Percentiles rank a stretch among this genome's conserved stretches.
phyloP scores from a whole-genome alignment of 2,329 filamentous ascomycete genomes.

The Cercospora zeina region DNA sequence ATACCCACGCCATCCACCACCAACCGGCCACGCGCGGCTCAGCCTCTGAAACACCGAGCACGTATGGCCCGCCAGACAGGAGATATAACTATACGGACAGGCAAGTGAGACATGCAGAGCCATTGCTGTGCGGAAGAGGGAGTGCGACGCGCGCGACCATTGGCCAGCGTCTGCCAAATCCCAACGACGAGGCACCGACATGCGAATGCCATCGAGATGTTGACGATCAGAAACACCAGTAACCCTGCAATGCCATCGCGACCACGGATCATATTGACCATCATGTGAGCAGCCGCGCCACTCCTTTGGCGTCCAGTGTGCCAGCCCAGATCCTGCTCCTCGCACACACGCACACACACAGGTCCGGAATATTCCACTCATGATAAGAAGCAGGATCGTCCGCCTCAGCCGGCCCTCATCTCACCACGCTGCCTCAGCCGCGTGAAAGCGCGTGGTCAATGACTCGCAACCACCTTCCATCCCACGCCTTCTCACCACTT shows the following conservation, averaged over 20 bases:
- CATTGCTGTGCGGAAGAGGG: neutral
- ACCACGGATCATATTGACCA: neutral
- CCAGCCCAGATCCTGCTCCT: neutral
- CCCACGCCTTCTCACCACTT: neutral
- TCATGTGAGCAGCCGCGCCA: constrained; percentile 7
- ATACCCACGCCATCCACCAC: neutral
- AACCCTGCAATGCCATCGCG: neutral
- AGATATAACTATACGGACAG: neutral
- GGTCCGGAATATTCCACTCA: neutral
- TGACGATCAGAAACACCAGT: neutral
- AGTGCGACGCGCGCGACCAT: neutral
- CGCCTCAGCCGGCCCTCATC: neutral
- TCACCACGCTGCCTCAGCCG: neutral
- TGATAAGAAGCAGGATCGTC: neutral
- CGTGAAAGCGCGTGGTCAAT: neutral
- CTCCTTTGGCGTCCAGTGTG: neutral
- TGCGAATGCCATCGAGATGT: constrained; percentile 4
- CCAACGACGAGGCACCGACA: neutral
- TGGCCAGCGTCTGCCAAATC: neutral
- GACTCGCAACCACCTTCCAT: neutral
- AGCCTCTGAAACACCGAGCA: neutral
- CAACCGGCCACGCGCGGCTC: neutral
- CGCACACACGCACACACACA: neutral
- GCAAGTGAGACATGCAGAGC: neutral
- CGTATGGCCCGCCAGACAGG: too few relatives aligned